Evolutionary conservation across 1,284 basidiomycete genomes (phyloP).

Genomic region (Athelia sp.): DNA sequence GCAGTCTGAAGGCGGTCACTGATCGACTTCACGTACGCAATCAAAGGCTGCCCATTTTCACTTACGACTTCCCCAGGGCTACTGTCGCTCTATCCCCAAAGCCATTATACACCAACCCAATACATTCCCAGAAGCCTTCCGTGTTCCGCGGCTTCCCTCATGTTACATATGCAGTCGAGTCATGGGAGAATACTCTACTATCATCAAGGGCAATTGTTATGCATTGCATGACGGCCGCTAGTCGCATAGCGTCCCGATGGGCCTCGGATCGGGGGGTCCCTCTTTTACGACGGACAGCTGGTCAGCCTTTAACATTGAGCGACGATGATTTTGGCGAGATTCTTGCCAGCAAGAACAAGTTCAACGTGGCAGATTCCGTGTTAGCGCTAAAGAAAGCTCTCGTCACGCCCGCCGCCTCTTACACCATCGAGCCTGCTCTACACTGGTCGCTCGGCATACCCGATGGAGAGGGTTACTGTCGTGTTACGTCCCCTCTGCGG

Average conservation of each 20-base stretch:
- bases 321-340: conserved; percentile 32
- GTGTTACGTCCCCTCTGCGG: conserved; percentile 87
- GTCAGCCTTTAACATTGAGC: conserved; percentile 28
- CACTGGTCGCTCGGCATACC: conserved; percentile 75
- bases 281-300: conserved; percentile 57
- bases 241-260: conserved; percentile 74
- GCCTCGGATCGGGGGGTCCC: conserved; percentile 60
- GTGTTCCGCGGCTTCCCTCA: conserved; percentile 57
- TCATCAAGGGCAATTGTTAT: conserved; percentile 60
- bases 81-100: conserved; percentile 20
- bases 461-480: conserved; percentile 70
- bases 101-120: conserved; percentile 20
- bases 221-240: conserved; percentile 84
- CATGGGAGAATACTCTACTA: conserved; percentile 17
- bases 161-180: conserved; percentile 39
- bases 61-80: conserved; percentile 19
- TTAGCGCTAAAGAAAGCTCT: conserved; percentile 27
- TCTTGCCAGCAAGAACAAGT: conserved; percentile 32
- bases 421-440: conserved; percentile 46
- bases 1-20: conserved; percentile 5
- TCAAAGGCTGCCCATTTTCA: conserved; percentile 17
- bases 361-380: conserved; percentile 37
- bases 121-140: conserved; percentile 28
- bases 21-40: conserved; percentile 18
- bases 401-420: conserved; percentile 32